Base-by-base conservation (phyloP, 345 rosid species). In the Conringia planisiliqua region DNA sequence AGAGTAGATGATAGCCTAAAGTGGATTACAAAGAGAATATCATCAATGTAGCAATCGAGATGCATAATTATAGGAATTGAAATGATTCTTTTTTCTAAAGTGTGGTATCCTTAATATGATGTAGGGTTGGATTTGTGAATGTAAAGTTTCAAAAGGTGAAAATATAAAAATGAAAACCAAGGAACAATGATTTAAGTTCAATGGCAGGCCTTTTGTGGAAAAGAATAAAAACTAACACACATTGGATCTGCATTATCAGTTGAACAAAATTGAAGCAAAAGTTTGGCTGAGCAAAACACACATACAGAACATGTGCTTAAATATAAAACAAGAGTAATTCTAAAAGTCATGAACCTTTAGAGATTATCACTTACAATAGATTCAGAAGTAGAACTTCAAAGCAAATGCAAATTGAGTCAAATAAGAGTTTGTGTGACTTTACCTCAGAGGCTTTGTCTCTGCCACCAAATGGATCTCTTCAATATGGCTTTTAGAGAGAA, bases 371-470 rank as follows among this genome's bases (percentile, higher is more conserved):
- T 71, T 22, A 3, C 22, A 26, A 38, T 11, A 11, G 57, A 30
- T 17, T 11, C 17, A 24, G 48, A 67, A 70, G 22, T 44, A 44
- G 42, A 36, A 38, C 60, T 47, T 66, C 35, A 55, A 43, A 65
- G 30, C 56, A 63, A 55, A 65, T 55, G 48, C 65, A 64, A 51
- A 16, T n/a, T 3, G 38, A 42, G 65, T 51, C 54, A 17, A n/a
- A 50, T 39, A 36, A 62, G 24, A 62, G 17, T 3, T 52, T 39
- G 10, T 62, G 40, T 44, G 70, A 35, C 6, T 46, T 48, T 75
- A 75, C 79, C 73, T 75, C 3, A n/a, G 55, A 59, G 48, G 44
- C 43, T 74, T n/a, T 65, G 30, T 56, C 44, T 46, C 27, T 43
- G 22, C 69, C 55, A 43, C 40, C 26, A 55, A 10, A 68, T 52